Evolutionary conservation across 2,329 filamentous ascomycete species (phyloP).

Genomic region (Epicoccum sorghinum): DNA sequence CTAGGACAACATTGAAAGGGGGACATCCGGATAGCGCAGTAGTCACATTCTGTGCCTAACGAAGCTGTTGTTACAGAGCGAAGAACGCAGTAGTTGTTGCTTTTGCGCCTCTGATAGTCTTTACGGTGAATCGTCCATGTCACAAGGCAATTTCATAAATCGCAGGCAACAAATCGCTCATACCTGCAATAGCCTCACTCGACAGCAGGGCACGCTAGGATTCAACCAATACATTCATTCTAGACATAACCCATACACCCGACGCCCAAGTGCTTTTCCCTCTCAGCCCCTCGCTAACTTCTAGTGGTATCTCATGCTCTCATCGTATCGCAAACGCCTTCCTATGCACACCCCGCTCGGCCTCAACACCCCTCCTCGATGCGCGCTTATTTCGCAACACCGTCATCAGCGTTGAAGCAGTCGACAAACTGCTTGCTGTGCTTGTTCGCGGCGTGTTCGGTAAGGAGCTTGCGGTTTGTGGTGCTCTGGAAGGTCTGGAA

Average conservation of each 20-base stretch:
- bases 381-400: constrained; percentile 33
- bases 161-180: too few species aligned
- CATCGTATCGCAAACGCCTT: constrained; percentile 20
- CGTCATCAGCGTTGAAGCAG: constrained; percentile 63
- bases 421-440: constrained; percentile 74
- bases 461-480: constrained; percentile 72
- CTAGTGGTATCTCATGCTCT: constrained; percentile 33
- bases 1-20: too few species aligned
- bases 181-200: too few species aligned
- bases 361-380: not conserved
- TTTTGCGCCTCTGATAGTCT: too few species aligned
- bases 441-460: constrained; percentile 76
- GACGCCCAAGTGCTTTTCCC: constrained; percentile 10
- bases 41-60: too few species aligned
- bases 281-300: constrained; percentile 11
- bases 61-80: too few species aligned
- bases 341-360: not conserved
- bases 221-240: constrained; percentile 8
- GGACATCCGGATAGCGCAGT: too few species aligned
- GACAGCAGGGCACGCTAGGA: not conserved
- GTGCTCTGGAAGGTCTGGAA: constrained; percentile 81
- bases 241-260: constrained; percentile 3
- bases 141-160: too few species aligned
- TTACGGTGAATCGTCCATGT: too few species aligned
- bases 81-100: too few species aligned